Percentiles rank a stretch among this genome's conserved stretches.
Evolutionary conservation across 176 grass and related monocot species (phyloP).

Genomic region (Lolium multiflorum): DNA sequence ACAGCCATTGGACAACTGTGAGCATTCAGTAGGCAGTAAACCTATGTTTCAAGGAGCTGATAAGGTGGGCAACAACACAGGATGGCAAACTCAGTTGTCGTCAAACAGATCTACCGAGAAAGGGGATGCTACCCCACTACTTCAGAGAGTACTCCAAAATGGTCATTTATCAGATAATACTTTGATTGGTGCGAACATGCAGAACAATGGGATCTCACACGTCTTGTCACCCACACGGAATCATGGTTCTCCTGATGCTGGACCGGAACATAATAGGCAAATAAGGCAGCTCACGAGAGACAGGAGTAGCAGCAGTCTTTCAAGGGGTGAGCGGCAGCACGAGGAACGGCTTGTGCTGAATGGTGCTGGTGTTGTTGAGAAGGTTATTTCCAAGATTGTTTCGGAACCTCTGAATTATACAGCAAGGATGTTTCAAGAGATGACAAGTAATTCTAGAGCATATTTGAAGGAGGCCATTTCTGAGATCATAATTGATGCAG

Average conservation of each 20-base stretch:
- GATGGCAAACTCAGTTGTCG: slow-evolving; percentile 60
- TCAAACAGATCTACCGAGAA: slow-evolving; percentile 60
- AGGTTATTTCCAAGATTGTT: slow-evolving; percentile 80
- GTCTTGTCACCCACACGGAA: slow-evolving; percentile 47
- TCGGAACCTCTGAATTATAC: slow-evolving; percentile 82
- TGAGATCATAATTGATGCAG: slow-evolving; percentile 73
- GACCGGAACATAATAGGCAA: slow-evolving; percentile 59
- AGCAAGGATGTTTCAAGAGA: slow-evolving; percentile 96
- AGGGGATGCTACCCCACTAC: slow-evolving; percentile 38
- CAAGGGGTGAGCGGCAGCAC: slow-evolving; percentile 59
- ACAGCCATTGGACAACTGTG: slow-evolving; percentile 72
- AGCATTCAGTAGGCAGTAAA: slow-evolving; percentile 72
- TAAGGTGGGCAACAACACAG: slow-evolving; percentile 51
- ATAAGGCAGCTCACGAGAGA: slow-evolving; percentile 69
- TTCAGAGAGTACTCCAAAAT: slow-evolving; percentile 63
- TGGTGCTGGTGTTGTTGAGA: slow-evolving; percentile 81
- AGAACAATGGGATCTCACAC: slow-evolving; percentile 43
- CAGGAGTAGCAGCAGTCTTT: slow-evolving; percentile 64
- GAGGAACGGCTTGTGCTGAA: slow-evolving; percentile 66
- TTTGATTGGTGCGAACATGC: slow-evolving; percentile 46
- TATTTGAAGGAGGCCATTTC: slow-evolving; percentile 89
- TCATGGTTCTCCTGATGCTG: slow-evolving; percentile 57
- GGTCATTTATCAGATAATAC: slow-evolving; percentile 56
- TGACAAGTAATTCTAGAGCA: slow-evolving; percentile 82
- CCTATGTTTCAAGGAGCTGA: slow-evolving; percentile 69